Base-by-base conservation (phyloP, 2,329 filamentous ascomycete species). In the Pyricularia pennisetigena region DNA sequence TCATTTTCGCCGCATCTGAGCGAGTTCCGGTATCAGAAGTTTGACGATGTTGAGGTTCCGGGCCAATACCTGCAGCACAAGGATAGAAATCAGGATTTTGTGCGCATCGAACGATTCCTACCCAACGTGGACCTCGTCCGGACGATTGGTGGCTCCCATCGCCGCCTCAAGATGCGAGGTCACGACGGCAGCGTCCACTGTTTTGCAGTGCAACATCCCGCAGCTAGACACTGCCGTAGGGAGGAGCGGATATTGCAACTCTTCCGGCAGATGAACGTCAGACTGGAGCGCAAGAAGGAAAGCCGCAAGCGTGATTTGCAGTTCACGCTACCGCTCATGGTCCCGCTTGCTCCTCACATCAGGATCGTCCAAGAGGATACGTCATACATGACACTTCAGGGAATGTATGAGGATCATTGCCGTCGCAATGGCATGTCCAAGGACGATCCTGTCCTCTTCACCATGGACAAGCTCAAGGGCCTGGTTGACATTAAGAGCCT, bases 71-170 rank as follows among this genome's bases (percentile, higher is more conserved):
- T 97, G 71, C 90, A 97, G 76, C 95, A 97, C 80, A 96, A 95
- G 78, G 96, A 99, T 75, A 99, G 98, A 86, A 99, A 99, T 78
- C 93, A 97, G 74, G 95, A 99, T 77, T 99, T 99, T 76, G 90
- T 99, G 72, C 90, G 94, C 64, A 98, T 99, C 72, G 96, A 99
- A 77, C 90, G 94, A 28, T 99, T 99, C 86, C 80, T 99, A 73
- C 94, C 96, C 10, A 92, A 95, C 72, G 93, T 99, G 24, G 94
- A 99, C 73, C 85, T 98, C 67, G 92, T 99, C 61, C 90, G 95
- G 68, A 92, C 90, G 10, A 93, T 97, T 73, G 93, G 93, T 68
- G 90, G 94, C 32, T 98, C 94, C 66, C 94, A 98, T 79, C 88
- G 95, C 35, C 88, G 96, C 64, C 85, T 99, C 73, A 97, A 93